phyloP scores from a whole-genome alignment of 164 flowering plant species.

The Dillenia turbinata region DNA sequence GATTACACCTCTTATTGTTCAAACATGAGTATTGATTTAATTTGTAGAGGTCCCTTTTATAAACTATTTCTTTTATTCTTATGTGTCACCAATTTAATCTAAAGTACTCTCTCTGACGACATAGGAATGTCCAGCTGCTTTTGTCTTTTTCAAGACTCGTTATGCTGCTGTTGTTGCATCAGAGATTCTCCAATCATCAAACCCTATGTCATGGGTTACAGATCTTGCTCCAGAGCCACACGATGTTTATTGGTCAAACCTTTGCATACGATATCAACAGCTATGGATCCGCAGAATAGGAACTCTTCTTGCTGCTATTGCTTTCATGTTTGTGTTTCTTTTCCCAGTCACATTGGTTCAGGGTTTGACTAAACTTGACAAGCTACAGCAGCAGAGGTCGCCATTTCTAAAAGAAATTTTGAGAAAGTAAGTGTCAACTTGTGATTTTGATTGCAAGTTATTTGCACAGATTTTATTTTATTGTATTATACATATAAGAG shows the following conservation, averaged over 20 bases:
- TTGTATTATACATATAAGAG: too few relatives aligned
- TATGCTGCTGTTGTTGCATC: constrained; percentile 75
- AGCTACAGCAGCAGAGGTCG: constrained; percentile 38
- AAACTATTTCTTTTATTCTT: too few relatives aligned
- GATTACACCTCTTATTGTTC: too few relatives aligned
- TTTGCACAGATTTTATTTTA: too few relatives aligned
- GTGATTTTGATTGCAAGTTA: too few relatives aligned
- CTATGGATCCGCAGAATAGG: constrained; percentile 81
- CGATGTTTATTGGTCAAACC: constrained; percentile 89
- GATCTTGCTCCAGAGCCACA: constrained; percentile 86
- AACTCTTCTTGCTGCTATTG: constrained; percentile 53
- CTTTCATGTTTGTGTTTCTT: constrained; percentile 68
- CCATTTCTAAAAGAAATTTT: constrained; percentile 66
- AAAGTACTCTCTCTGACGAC: constrained; percentile 13
- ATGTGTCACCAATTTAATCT: neutral
- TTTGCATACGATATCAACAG: constrained; percentile 66
- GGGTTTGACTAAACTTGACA: constrained; percentile 66
- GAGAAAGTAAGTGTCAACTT: constrained; percentile 43
- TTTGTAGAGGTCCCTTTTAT: too few relatives aligned
- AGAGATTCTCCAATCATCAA: constrained; percentile 65
- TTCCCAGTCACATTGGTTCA: constrained; percentile 78
- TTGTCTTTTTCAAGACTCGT: constrained; percentile 90
- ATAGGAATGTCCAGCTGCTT: constrained; percentile 87
- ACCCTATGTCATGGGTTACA: constrained; percentile 95
- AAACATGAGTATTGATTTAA: too few relatives aligned